These are phyloP conservation scores for Zymoseptoria tritici DNA, from an alignment of 2,329 filamentous ascomycete species.

Conservation along the genomic window DNA sequence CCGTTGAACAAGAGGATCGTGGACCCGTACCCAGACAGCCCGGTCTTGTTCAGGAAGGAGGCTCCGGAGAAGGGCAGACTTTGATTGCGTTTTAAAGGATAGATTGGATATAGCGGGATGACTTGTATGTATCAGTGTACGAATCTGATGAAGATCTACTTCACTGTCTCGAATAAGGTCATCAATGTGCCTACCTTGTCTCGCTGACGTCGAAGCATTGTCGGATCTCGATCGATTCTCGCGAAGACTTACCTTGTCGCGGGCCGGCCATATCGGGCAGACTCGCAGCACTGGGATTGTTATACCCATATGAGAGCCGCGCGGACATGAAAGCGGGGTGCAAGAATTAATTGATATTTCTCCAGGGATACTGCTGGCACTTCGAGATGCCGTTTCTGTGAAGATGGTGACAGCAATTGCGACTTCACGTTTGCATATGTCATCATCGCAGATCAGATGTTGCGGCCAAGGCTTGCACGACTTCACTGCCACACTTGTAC, in stretches of 20 bases:
- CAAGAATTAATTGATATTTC: neutral
- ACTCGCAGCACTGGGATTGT: neutral
- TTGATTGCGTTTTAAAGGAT: neutral
- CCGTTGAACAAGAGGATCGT: slow-evolving; percentile 65
- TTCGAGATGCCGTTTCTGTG: neutral
- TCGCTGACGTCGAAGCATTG: neutral
- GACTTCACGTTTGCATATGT: neutral
- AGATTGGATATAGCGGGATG: neutral
- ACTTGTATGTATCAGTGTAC: neutral
- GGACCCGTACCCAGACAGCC: slow-evolving; percentile 62
- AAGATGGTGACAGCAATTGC: neutral
- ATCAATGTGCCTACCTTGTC: neutral
- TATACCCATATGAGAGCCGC: neutral
- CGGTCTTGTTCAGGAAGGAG: slow-evolving; percentile 55
- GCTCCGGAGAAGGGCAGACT: slow-evolving; percentile 23
- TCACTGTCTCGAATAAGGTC: neutral
- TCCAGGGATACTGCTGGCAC: neutral
- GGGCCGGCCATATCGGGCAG: neutral
- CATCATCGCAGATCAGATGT: neutral
- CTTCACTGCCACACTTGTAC: neutral
- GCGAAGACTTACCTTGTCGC: neutral
- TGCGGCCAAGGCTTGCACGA: neutral
- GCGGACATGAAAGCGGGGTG: neutral
- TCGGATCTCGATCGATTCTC: neutral
- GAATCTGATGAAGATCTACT: neutral